Base-by-base conservation (phyloP, 495 filamentous ascomycete genomes). In the Neurospora sp. region DNA sequence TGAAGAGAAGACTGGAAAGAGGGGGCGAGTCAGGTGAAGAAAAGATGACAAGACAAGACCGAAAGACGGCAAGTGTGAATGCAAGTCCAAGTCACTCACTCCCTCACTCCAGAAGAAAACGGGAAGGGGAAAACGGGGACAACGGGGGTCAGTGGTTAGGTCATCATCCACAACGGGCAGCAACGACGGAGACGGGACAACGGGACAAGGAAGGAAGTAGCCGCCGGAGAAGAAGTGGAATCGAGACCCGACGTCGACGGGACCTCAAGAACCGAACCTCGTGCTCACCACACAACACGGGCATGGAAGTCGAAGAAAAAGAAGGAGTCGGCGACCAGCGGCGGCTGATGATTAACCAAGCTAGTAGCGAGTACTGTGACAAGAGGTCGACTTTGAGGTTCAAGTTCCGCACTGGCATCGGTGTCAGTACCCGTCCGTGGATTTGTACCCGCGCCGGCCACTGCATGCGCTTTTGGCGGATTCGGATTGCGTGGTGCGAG, bases 371-470 rank as follows among this genome's bases (percentile, higher is more conserved):
- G 45, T 53, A 61, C 53, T 48, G 44, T 48, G 44, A 48, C n/a
- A 48, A 48, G 44, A 48, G 44, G n/a, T 22, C 44, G 44, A 48
- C 44, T 20, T 48, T 22, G 44, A 48, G 44, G 44, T 48, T 48
- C 44, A 48, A n/a, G 44, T 48, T 48, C 44, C 53, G 53, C 53
- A 65, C 53, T 65, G 53, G 27, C 53, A 65, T 78, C 76, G 77
- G 76, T 75, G 70, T 73, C 76, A 20, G 77, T 79, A 79, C 77
- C 77, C 77, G 76, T 71, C 59, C 20, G 74, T 76, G 71, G 71
- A 73, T 61, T 61, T 61, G 14, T 61, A 61, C 53, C 53, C 53
- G 53, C 53, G 53, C 53, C 27, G 53, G 53, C 53, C 53, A 65
- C 53, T 35, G 27, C 53, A 65, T 65, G 53, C 53, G 53, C 27